These are phyloP conservation scores for Calamus simplicifolius DNA, from an alignment of 176 grass and related monocot genomes.

Conservation along the genomic window DNA sequence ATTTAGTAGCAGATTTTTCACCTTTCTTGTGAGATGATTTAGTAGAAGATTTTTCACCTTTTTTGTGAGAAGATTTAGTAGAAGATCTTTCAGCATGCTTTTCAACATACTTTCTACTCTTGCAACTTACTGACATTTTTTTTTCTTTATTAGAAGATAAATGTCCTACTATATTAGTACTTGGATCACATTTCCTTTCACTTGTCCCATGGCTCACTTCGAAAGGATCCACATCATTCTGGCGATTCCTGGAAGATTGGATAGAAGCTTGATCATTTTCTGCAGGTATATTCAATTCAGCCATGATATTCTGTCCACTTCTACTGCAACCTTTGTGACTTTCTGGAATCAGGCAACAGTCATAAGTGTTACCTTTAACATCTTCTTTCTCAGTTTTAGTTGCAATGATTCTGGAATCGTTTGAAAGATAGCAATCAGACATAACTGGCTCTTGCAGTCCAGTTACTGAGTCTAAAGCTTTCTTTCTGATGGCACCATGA, in stretches of 20 bases:
- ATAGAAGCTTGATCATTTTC: constrained; percentile 3
- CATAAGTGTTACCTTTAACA: constrained; percentile 4
- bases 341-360: constrained; percentile 18
- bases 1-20: constrained; percentile 27
- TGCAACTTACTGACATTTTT: constrained; percentile 24
- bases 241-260: constrained; percentile 5
- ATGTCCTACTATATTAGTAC: constrained; percentile 14
- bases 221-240: background rate
- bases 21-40: constrained; percentile 10
- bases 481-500: constrained; percentile 22
- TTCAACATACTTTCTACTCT: constrained; percentile 16
- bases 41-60: constrained; percentile 21
- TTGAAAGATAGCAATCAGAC: constrained; percentile 21
- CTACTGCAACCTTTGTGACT: constrained; percentile 24
- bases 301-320: constrained; percentile 11
- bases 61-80: constrained; percentile 21
- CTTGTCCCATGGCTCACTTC: constrained; percentile 19
- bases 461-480: constrained; percentile 10
- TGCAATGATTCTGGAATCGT: constrained; percentile 8
- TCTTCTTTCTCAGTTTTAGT: constrained; percentile 30
- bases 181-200: constrained; percentile 17
- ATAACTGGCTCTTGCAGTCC: constrained; percentile 15
- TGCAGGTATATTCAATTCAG: constrained; percentile 22
- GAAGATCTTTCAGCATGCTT: constrained; percentile 28
- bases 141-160: constrained; percentile 21